Evolutionary conservation across 2,329 filamentous ascomycete species (phyloP).

Genomic region (Penicillium sp.): DNA sequence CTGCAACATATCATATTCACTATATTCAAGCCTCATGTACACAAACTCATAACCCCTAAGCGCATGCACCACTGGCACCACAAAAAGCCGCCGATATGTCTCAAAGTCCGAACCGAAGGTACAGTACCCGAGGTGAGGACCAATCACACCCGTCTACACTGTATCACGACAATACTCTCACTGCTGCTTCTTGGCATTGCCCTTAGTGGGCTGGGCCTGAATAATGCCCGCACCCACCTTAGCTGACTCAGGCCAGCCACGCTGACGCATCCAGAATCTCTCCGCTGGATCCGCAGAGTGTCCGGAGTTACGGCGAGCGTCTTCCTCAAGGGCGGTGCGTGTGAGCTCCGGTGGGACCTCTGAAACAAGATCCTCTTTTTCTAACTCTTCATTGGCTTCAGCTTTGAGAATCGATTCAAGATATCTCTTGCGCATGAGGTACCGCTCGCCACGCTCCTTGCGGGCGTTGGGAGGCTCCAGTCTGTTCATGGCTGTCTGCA

Average conservation of each 20-base stretch:
- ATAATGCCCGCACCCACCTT: constrained; percentile 51
- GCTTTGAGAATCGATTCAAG: constrained; percentile 58
- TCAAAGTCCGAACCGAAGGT: neutral
- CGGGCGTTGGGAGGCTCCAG: constrained; percentile 85
- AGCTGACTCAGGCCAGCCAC: constrained; percentile 51
- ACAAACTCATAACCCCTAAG: neutral
- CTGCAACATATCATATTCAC: neutral
- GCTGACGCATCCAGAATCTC: constrained; percentile 54
- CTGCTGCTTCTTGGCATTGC: constrained; percentile 45
- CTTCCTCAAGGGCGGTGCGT: constrained; percentile 49
- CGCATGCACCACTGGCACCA: neutral
- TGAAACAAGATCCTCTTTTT: constrained; percentile 16
- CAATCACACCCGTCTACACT: neutral
- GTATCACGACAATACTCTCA: constrained; percentile 20
- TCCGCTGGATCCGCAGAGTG: constrained; percentile 42
- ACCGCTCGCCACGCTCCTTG: constrained; percentile 82
- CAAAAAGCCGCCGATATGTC: neutral
- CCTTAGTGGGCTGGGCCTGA: constrained; percentile 36
- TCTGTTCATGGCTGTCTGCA: constrained; percentile 75
- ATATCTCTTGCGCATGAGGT: constrained; percentile 77
- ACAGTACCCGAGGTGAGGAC: neutral
- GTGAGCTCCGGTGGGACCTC: constrained; percentile 40
- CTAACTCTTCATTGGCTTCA: constrained; percentile 33
- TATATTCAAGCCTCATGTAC: neutral
- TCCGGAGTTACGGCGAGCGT: constrained; percentile 45